These are phyloP conservation scores for Torulaspora maleeae DNA, from an alignment of 805 yeast genomes.

Conservation along the genomic window DNA sequence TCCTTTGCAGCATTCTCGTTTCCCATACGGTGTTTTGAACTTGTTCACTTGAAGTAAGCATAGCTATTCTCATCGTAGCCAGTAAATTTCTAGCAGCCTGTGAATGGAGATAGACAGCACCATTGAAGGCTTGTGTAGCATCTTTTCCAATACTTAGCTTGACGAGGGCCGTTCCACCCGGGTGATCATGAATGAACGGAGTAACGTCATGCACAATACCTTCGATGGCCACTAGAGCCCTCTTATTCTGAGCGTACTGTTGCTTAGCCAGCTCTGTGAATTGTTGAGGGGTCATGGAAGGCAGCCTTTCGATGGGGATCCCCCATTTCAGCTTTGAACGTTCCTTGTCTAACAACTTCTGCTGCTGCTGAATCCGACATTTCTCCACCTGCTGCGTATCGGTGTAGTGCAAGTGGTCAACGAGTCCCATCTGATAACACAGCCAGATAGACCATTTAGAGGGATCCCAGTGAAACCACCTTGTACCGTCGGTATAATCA, in stretches of 20 bases:
- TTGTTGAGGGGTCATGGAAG: conserved; percentile 56
- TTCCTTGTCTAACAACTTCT: conserved; percentile 70
- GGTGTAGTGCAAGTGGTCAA: conserved; percentile 52
- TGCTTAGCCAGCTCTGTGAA: conserved; percentile 39
- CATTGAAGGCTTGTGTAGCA: conserved; percentile 90
- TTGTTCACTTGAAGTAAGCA: conserved; percentile 66
- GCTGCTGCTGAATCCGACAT: conserved; percentile 76
- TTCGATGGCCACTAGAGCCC: conserved; percentile 73
- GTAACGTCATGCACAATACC: conserved; percentile 93
- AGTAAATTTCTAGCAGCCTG: conserved; percentile 88
- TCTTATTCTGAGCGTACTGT: conserved; percentile 41
- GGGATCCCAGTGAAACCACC: conserved; percentile 78
- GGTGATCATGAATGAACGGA: conserved; percentile 86
- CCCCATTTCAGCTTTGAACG: conserved; percentile 88
- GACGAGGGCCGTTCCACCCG: conserved; percentile 83
- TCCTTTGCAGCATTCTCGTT: conserved; percentile 17
- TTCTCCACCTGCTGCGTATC: conserved; percentile 52
- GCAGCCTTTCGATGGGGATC: conserved; percentile 82
- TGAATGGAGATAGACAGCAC: conserved; percentile 90
- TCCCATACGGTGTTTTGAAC: conserved; percentile 27
- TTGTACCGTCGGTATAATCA: conserved; percentile 74
- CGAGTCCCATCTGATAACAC: conserved; percentile 50
- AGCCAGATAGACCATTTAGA: conserved; percentile 68
- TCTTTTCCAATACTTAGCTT: conserved; percentile 84
- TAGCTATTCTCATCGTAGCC: conserved; percentile 92